A percentile compares a stretch with the other conserved stretches of the same genome.
Conservation (phyloP, 495 filamentous ascomycete species). For the Aspergillus sclerotiicarbonarius region DNA sequence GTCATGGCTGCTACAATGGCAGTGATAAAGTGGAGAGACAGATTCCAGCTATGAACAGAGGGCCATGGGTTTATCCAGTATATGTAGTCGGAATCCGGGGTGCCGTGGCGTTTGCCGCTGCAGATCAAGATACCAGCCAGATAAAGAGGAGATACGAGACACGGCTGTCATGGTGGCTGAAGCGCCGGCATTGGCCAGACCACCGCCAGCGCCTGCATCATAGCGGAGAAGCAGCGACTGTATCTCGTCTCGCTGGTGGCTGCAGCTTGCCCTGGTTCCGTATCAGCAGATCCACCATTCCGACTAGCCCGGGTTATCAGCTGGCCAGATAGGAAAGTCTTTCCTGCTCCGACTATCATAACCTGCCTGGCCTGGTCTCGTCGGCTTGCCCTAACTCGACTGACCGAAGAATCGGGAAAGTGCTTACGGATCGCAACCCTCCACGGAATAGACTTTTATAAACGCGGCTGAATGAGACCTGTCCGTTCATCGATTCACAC, state of each 20-base stretch:
- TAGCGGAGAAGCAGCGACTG: no score
- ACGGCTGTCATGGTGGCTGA: no score
- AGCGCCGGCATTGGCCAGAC: no score
- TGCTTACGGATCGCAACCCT: no score
- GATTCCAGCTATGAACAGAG: background rate
- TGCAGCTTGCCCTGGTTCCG: no score
- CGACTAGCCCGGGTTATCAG: background rate
- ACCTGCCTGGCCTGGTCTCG: background rate
- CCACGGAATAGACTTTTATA: background rate
- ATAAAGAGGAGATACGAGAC: no score
- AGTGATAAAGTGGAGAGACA: background rate
- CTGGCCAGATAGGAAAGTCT: background rate
- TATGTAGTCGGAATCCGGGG: no score
- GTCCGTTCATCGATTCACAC: no score
- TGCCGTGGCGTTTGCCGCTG: no score
- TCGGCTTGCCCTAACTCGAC: background rate
- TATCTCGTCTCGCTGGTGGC: background rate
- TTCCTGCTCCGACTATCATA: background rate
- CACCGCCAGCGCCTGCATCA: no score
- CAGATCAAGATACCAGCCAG: no score
- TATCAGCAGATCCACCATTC: background rate
- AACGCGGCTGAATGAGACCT: background rate
- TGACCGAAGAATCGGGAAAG: background rate
- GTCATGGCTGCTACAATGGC: background rate
- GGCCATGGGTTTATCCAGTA: background rate